Base-by-base conservation (phyloP, 2,329 filamentous ascomycete genomes). In the Juglanconis sp. region DNA sequence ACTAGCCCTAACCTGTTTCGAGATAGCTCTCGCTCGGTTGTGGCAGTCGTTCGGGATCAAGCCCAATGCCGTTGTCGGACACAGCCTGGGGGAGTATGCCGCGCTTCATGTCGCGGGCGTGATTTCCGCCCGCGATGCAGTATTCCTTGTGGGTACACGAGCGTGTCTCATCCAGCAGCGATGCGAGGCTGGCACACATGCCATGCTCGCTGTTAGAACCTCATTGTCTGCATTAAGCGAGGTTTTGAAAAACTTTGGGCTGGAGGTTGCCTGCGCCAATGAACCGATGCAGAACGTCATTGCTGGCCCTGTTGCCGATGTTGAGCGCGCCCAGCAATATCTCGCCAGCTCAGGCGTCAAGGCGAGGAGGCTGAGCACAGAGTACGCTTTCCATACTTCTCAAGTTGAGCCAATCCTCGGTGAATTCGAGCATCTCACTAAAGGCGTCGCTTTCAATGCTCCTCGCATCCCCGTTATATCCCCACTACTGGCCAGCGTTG, bases 201-300 rank as follows among this genome's bases (percentile, higher is more conserved):
- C 81, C 31, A 84, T 83, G 80, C 69, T 82, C 53, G 77, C 79
- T 24, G 74, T 80, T 13, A 74, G 78, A 62, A 79, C 75, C 17
- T 74, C 77, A 1, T 34, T 57, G 9, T 34, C 30, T 24, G 55
- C 34, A 5, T 48, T 57, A 3, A 74, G 79, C 5, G 79, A 84
- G 34, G 76, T 80, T 4, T 82, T 86, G 67, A 74, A 72, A 6
- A 70, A 80, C 57, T 24, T 24, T 24, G 24, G 24, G 24, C 24
- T 24, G 24, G 81, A 82, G 53, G 67, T 84, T 38, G 88, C 91
- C 13, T 95, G 91, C 75, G 82, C 92, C 70, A 96, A 96, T 66
- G 85, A 87, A 0, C 86, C 87, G 0, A 79, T 84, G 53, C 89
- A 92, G 69, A 92, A 87, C 5, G 91, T 95, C 1, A 77, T 95